phyloP scores from a whole-genome alignment of 768 basidiomycete species.

The Gautieria morchelliformis region DNA sequence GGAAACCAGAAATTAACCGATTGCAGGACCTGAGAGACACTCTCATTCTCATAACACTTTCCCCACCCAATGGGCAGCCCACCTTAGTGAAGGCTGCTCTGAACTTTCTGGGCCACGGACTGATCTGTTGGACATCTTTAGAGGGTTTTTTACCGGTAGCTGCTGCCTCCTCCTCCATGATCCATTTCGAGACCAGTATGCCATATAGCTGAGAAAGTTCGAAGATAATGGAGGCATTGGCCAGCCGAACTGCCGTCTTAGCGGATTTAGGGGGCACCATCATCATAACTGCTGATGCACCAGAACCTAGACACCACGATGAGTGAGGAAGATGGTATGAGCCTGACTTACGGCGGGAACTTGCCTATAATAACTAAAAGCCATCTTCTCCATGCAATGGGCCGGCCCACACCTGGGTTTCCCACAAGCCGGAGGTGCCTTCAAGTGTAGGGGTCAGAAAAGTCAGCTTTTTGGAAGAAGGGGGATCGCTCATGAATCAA shows the following conservation, averaged over 20 bases:
- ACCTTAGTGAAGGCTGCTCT: constrained; percentile 19
- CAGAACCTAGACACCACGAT: no score
- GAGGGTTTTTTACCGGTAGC: constrained; percentile 11
- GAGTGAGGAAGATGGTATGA: no score
- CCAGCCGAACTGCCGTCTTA: no score
- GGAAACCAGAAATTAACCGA: no score
- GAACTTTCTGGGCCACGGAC: no score
- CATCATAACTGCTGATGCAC: no score
- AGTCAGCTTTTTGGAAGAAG: neutral
- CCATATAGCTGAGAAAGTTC: constrained; percentile 34
- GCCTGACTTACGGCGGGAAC: constrained; percentile 28
- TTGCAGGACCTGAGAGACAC: no score
- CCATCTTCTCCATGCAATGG: no score
- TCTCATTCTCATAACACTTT: no score
- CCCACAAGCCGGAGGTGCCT: constrained; percentile 34
- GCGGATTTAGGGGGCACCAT: no score
- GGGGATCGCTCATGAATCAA: constrained; percentile 25
- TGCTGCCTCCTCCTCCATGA: constrained; percentile 16
- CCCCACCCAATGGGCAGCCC: no score
- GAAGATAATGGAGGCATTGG: constrained; percentile 32
- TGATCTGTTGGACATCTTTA: neutral
- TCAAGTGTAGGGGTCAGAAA: neutral
- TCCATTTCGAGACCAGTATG: constrained; percentile 34
- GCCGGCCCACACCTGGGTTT: constrained; percentile 44
- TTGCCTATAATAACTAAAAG: constrained; percentile 38